These are phyloP conservation scores for Rhodotorula paludigena DNA, from an alignment of 768 basidiomycete species.

Conservation along the genomic window DNA sequence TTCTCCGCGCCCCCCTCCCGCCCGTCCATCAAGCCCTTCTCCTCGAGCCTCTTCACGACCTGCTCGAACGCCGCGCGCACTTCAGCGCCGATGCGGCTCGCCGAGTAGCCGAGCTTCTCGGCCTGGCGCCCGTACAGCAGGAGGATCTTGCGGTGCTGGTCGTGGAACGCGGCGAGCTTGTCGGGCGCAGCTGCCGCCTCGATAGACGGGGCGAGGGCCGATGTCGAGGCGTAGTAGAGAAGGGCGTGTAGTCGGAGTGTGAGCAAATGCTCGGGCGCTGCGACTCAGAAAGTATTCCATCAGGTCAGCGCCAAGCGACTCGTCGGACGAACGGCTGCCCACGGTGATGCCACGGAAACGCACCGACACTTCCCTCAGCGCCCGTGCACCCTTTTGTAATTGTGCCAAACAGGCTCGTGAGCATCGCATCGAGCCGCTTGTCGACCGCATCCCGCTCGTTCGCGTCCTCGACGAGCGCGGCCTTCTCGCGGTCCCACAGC, in stretches of 20 bases:
- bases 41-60: conserved; percentile 40
- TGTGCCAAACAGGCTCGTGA: conserved; percentile 25
- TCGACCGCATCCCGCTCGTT: background rate
- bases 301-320: background rate
- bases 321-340: background rate
- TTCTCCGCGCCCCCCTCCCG: conserved; percentile 48
- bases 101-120: conserved; percentile 46
- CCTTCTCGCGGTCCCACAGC: background rate
- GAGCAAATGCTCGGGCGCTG: conserved; percentile 44
- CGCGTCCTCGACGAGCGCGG: background rate
- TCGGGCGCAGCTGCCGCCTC: too few species aligned
- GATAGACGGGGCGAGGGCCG: conserved; percentile 45
- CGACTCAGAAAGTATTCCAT: background rate
- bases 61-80: conserved; percentile 53
- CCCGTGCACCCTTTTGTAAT: conserved; percentile 23
- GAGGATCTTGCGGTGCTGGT: conserved; percentile 58
- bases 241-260: conserved; percentile 50
- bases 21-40: background rate
- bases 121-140: conserved; percentile 51
- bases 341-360: background rate
- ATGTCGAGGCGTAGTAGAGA: conserved; percentile 44
- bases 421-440: conserved; percentile 11
- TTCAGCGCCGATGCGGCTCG: conserved; percentile 36
- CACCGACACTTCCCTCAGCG: conserved; percentile 2
- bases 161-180: conserved; percentile 63